Evolutionary conservation across 129 eudicot genomes (phyloP).

Genomic region (Dittrichia graveolens): DNA sequence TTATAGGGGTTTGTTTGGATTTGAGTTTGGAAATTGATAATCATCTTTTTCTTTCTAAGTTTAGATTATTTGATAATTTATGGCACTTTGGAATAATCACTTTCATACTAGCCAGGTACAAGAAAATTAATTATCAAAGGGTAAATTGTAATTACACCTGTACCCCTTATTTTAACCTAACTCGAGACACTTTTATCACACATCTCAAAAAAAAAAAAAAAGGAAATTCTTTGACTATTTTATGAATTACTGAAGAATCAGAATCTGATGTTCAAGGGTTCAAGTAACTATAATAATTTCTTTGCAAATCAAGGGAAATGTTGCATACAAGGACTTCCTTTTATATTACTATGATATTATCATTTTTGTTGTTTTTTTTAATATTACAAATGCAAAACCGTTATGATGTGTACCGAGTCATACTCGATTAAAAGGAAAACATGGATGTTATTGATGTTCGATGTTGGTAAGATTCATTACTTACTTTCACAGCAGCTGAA

Average conservation of each 20-base stretch:
- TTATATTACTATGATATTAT: background rate
- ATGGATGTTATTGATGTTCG: background rate
- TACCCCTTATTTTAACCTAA: no score
- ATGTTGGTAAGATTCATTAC: conserved; percentile 1
- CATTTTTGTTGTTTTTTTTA: background rate
- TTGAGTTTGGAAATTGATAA: background rate
- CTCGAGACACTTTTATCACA: no score
- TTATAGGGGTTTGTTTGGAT: background rate
- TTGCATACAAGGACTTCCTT: background rate
- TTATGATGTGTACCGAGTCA: no score
- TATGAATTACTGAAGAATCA: background rate
- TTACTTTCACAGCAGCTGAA: conserved; percentile 91
- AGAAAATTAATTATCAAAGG: no score
- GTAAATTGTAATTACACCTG: no score
- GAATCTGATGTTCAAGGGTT: background rate
- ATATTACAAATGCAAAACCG: no score
- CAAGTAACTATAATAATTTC: background rate
- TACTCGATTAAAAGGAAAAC: background rate
- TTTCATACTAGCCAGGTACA: no score
- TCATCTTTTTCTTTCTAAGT: background rate
- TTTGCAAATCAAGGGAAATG: background rate
- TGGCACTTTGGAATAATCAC: no score
- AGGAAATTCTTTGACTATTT: background rate
- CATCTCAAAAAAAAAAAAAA: no score
- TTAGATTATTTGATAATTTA: background rate